Evolutionary conservation across 345 rosid species (phyloP), one percentile per base, ranked within the genome.

Genomic region (Syzygium aromaticum): DNA sequence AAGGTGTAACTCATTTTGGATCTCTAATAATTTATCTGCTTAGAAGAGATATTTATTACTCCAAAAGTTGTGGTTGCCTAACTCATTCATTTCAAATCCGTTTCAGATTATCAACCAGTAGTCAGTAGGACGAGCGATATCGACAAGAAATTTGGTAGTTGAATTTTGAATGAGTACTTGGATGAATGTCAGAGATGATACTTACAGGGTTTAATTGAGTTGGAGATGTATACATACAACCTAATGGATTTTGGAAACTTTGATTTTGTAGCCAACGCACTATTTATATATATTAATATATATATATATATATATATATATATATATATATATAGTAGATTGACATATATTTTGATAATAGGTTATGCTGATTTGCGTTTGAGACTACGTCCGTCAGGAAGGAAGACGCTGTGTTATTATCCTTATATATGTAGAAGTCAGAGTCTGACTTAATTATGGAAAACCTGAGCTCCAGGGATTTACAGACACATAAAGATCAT

Each of bases 21-120:
- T 63, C 0, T 28, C 0, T 0, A 2, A 0, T 28, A 13, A 14
- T 63, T 63, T 63, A 1, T 63, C 0, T 28, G 0, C 5, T 63
- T 63, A 0, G 16, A 63, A 28, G 38, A 63, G 14, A 63, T 63
- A 63, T 28, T 33, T 28, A 14, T 4, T 13, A 28, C 21, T 63
- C 21, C 0, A 3, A 13, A 0, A 63, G 63, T 0, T 23, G 6
- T 1, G n/a, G 0, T 43, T 43, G 46, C 46, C 25, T 8, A 23
- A 57, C 25, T 7, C 0, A 57, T 57, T 57, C 14, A 57, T 23
- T 57, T n/a, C 23, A 57, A 57, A 57, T 25, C 14, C 9, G 28
- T 57, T 57, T 57, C 0, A 57, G 0, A 28, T 57, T 57, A 57
- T 57, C 28, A 57, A 57, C 28, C 11, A 4, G 63, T 5, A 2